A percentile compares a stretch with the other conserved stretches of the same genome.
These are phyloP conservation scores for Pichia cabralensis DNA, from an alignment of 805 yeast genomes.

Conservation along the genomic window DNA sequence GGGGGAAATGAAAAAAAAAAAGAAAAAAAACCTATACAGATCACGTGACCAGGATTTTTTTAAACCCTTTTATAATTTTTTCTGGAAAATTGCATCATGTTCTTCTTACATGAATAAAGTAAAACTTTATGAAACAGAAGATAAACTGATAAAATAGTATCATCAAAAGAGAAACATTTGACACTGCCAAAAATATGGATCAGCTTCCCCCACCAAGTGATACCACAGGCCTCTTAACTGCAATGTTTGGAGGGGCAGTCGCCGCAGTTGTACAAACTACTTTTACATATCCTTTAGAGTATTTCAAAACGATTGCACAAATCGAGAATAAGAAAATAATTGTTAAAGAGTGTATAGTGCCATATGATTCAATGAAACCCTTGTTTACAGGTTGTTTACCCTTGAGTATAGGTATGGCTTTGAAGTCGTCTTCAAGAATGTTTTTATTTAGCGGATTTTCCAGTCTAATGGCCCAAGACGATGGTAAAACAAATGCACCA, in stretches of 20 bases:
- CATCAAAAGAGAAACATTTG: no score
- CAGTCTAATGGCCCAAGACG: slow-evolving; percentile 50
- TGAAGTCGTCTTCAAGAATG: slow-evolving; percentile 68
- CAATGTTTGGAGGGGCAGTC: slow-evolving; percentile 48
- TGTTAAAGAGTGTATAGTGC: slow-evolving; percentile 25
- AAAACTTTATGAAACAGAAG: no score
- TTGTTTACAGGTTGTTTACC: slow-evolving; percentile 62
- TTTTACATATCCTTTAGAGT: slow-evolving; percentile 63
- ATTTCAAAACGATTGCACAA: slow-evolving; percentile 55
- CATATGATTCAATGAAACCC: slow-evolving; percentile 20
- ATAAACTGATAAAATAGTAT: no score
- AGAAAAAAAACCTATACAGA: no score
- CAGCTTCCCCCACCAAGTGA: slow-evolving; percentile 17
- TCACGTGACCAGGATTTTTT: no score
- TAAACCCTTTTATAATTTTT: no score
- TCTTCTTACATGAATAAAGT: no score
- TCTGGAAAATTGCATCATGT: no score
- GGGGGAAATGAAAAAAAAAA: no score
- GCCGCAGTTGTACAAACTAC: slow-evolving; percentile 58
- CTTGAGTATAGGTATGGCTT: slow-evolving; percentile 59
- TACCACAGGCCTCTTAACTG: slow-evolving; percentile 40
- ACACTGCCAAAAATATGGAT: slow-evolving; percentile 16
- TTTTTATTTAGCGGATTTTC: slow-evolving; percentile 67
- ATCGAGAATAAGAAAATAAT: slow-evolving; percentile 33
- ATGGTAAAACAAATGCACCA: slow-evolving; percentile 64